Percentiles rank a stretch among this genome's conserved stretches.
phyloP scores from a whole-genome alignment of 352 stramenopile species.

The Aphanomyces astaci region DNA sequence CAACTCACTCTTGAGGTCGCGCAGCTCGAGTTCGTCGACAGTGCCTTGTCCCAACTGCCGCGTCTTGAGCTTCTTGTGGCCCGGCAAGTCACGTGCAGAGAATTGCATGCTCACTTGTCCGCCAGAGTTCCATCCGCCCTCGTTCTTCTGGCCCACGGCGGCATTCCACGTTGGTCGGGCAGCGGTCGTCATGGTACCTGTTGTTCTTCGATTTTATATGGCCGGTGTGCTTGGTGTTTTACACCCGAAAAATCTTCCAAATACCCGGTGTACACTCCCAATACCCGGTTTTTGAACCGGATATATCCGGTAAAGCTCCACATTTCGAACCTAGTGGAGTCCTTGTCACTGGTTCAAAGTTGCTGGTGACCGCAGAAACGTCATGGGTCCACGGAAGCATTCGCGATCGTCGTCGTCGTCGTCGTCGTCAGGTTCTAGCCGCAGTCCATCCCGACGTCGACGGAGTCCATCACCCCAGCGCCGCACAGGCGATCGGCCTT shows the following conservation, averaged over 20 bases:
- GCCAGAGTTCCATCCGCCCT: conserved; percentile 78
- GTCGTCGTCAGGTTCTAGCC: conserved; percentile 6
- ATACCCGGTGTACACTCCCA: background rate
- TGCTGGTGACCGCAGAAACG: background rate
- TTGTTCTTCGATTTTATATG: conserved; percentile 3
- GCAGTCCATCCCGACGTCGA: background rate
- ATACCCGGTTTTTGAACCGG: background rate
- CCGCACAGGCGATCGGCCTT: background rate
- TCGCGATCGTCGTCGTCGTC: conserved; percentile 7
- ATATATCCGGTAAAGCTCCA: background rate
- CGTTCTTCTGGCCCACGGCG: conserved; percentile 77
- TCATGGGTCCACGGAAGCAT: conserved; percentile 1
- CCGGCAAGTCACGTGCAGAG: conserved; percentile 70
- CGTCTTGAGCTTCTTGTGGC: conserved; percentile 77
- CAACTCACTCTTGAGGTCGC: conserved; percentile 67
- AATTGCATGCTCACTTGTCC: conserved; percentile 73
- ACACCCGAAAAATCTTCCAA: background rate
- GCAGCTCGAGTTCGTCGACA: conserved; percentile 61
- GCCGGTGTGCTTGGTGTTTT: background rate
- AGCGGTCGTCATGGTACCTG: conserved; percentile 64
- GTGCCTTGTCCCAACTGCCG: conserved; percentile 79
- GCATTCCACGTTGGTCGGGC: conserved; percentile 80
- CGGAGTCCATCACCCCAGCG: background rate
- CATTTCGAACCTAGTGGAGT: background rate
- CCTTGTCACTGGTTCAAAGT: background rate